Percentiles rank a stretch among this genome's conserved stretches.
Conservation (phyloP, 1,284 basidiomycete species). For the Heterobasidion parviporum region DNA sequence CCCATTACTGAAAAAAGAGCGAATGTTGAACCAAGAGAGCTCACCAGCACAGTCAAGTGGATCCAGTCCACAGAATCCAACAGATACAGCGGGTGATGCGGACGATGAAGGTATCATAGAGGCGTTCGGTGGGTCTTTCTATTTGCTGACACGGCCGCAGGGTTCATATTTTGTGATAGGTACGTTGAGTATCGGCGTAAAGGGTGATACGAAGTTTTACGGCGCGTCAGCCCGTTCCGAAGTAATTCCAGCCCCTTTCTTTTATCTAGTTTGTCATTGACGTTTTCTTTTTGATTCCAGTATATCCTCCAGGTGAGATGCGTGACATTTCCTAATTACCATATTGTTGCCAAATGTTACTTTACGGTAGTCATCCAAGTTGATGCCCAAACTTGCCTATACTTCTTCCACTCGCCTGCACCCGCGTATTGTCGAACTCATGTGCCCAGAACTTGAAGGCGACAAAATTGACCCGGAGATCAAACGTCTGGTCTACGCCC, state of each 20-base stretch:
- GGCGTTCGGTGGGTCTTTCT: constrained; percentile 38
- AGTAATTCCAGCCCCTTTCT: constrained; percentile 24
- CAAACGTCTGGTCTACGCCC: constrained; percentile 9
- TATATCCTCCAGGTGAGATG: constrained; percentile 41
- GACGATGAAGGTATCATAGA: constrained; percentile 39
- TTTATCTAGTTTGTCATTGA: background rate
- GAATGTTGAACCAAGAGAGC: constrained; percentile 7
- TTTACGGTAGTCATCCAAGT: background rate
- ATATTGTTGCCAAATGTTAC: background rate
- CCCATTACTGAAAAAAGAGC: constrained; percentile 29
- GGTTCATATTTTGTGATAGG: constrained; percentile 27
- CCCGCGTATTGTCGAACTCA: constrained; percentile 10
- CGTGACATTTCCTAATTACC: background rate
- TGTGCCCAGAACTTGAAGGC: constrained; percentile 11
- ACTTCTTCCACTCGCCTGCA: constrained; percentile 10
- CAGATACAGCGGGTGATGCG: constrained; percentile 6
- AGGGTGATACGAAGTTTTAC: constrained; percentile 48
- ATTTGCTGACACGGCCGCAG: background rate
- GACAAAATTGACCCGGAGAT: constrained; percentile 11
- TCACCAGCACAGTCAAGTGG: constrained; percentile 4
- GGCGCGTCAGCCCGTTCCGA: constrained; percentile 59
- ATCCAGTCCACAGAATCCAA: background rate
- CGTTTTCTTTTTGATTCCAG: constrained; percentile 19
- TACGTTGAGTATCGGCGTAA: constrained; percentile 46
- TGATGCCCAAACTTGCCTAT: background rate